These are phyloP conservation scores for Hibiscus trionum DNA, from an alignment of 345 rosid genomes.

Conservation along the genomic window DNA sequence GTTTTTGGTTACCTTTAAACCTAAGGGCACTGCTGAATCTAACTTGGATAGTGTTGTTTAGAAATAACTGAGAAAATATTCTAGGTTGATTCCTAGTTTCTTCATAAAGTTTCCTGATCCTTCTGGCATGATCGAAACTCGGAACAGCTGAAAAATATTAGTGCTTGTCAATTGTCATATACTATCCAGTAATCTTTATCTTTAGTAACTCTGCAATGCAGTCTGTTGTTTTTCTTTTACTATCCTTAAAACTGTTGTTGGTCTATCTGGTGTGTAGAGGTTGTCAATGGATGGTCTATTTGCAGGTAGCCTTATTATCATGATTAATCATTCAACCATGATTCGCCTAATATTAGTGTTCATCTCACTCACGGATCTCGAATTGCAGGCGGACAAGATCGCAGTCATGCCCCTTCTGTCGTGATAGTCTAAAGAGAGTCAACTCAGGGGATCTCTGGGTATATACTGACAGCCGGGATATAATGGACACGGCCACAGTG, in stretches of 20 bases:
- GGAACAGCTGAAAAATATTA: background rate
- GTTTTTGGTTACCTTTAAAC: background rate
- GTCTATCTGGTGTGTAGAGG: background rate
- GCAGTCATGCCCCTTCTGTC: conserved; percentile 65
- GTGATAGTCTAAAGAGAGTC: conserved; percentile 58
- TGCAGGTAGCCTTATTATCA: background rate
- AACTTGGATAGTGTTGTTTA: background rate
- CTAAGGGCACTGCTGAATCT: background rate
- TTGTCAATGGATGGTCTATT: background rate
- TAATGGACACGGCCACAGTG: conserved; percentile 40
- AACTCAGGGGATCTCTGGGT: conserved; percentile 65
- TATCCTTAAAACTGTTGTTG: background rate
- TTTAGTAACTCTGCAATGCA: too few species aligned
- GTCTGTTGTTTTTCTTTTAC: background rate
- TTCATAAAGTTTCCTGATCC: background rate
- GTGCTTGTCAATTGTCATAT: too few species aligned
- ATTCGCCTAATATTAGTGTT: background rate
- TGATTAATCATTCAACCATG: background rate
- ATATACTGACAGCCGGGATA: conserved; percentile 37
- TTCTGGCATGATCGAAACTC: background rate
- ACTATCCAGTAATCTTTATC: background rate
- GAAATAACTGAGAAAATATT: background rate
- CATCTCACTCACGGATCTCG: background rate
- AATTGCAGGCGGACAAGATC: conserved; percentile 48
- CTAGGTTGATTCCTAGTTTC: background rate